Evolutionary conservation across 169 alveolate genomes (phyloP).

Genomic region (Eimeria acervulina): DNA sequence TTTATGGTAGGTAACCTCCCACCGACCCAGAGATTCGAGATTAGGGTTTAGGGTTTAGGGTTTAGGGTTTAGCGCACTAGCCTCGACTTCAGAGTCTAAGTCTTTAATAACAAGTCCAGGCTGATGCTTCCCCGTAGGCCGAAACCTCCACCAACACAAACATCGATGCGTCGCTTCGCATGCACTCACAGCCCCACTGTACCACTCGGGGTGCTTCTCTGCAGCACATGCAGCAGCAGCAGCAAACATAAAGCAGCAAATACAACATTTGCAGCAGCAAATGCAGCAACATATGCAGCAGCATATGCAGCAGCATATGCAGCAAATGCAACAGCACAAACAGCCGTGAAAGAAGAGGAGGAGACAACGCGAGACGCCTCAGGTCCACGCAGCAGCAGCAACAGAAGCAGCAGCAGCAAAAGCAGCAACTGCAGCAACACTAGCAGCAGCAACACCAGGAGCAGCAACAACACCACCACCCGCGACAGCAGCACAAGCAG

Average conservation of each 20-base stretch:
- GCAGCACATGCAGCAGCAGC: constrained; percentile 67
- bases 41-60: constrained; percentile 68
- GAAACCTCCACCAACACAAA: constrained; percentile 83
- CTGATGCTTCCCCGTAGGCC: constrained; percentile 70
- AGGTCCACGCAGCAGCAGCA: background rate
- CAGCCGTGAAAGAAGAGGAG: background rate
- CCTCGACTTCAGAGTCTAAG: constrained; percentile 56
- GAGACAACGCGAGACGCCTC: background rate
- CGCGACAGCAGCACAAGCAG: background rate
- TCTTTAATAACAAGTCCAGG: constrained; percentile 79
- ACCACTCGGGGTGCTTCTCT: constrained; percentile 80
- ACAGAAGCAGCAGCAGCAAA: background rate
- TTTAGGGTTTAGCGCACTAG: constrained; percentile 47
- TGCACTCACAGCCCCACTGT: constrained; percentile 37
- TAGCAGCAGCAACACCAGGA: background rate
- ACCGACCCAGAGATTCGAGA: background rate
- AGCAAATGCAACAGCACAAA: background rate
- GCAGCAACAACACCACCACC: background rate
- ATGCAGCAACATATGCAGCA: background rate
- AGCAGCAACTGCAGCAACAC: background rate
- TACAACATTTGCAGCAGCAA: background rate
- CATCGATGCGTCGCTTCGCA: constrained; percentile 68
- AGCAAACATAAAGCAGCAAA: constrained; percentile 36
- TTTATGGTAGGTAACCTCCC: too few relatives aligned
- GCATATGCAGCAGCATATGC: background rate